Percentiles rank a stretch among this genome's conserved stretches.
Evolutionary conservation across 305 asterid species (phyloP).

Genomic region (Solanum hybrid): DNA sequence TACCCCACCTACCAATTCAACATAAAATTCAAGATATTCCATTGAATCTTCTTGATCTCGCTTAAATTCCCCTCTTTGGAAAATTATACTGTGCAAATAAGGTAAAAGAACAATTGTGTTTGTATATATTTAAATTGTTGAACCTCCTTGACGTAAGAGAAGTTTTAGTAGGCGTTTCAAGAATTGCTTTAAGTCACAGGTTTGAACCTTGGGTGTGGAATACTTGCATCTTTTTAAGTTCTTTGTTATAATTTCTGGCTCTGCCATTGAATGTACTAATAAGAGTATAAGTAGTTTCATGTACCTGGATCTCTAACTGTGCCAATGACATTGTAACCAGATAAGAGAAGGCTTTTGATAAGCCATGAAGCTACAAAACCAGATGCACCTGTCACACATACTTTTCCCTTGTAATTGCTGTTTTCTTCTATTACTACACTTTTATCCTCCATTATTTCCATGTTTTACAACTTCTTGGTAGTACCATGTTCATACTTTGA

Average conservation of each 20-base stretch:
- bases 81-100: neutral
- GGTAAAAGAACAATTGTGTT: neutral
- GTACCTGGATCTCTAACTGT: conserved; percentile 86
- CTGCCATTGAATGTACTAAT: neutral
- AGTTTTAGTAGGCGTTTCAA: neutral
- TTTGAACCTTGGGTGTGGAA: neutral
- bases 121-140: neutral
- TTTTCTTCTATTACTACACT: conserved; percentile 11
- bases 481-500: neutral
- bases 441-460: neutral
- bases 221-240: neutral
- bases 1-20: no score
- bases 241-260: neutral
- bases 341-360: conserved; percentile 62
- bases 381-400: conserved; percentile 87
- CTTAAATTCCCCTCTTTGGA: neutral
- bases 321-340: conserved; percentile 67
- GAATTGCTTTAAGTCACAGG: neutral
- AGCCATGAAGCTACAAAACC: conserved; percentile 91
- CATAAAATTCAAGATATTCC: neutral
- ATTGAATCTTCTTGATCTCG: neutral
- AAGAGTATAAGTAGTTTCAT: neutral
- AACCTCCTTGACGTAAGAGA: neutral
- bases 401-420: conserved; percentile 33
- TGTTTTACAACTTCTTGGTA: neutral